phyloP scores from a whole-genome alignment of 2,329 filamentous ascomycete species.

The Cercospora sojina region DNA sequence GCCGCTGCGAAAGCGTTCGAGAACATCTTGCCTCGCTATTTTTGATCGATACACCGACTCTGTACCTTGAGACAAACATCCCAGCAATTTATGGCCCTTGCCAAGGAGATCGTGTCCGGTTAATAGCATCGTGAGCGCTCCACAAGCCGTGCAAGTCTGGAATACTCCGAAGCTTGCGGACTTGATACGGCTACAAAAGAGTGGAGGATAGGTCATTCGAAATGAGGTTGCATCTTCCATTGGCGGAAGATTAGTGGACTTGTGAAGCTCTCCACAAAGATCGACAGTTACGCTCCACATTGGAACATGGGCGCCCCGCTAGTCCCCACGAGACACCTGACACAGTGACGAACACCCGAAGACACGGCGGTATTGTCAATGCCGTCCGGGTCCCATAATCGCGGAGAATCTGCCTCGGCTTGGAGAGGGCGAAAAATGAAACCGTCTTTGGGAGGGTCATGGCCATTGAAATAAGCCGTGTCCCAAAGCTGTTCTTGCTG shows the following conservation, averaged over 20 bases:
- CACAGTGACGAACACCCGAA: not conserved
- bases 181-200: not conserved
- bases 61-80: not conserved
- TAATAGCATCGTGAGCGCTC: not conserved
- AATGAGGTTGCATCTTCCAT: not conserved
- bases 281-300: not conserved
- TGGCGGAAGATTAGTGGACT: slow-evolving; percentile 1
- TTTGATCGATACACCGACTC: not conserved
- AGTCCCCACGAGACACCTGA: not conserved
- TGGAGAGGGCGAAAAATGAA: not conserved
- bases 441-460: not conserved
- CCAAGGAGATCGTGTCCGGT: not conserved
- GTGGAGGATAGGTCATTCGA: not conserved
- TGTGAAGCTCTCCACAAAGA: slow-evolving; percentile 5
- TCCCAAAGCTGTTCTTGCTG: not conserved
- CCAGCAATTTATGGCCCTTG: not conserved
- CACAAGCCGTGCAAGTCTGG: not conserved
- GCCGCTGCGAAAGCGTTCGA: slow-evolving; percentile 4
- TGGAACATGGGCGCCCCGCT: not conserved
- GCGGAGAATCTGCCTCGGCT: not conserved
- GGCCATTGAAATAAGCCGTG: not conserved
- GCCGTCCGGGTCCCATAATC: not conserved
- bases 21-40: slow-evolving; percentile 3
- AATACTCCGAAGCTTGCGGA: not conserved
- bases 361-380: not conserved